Evolutionary conservation across 208 protist species (phyloP), one percentile per base, ranked within the genome.

Genomic region (Spongospora subterranea): DNA sequence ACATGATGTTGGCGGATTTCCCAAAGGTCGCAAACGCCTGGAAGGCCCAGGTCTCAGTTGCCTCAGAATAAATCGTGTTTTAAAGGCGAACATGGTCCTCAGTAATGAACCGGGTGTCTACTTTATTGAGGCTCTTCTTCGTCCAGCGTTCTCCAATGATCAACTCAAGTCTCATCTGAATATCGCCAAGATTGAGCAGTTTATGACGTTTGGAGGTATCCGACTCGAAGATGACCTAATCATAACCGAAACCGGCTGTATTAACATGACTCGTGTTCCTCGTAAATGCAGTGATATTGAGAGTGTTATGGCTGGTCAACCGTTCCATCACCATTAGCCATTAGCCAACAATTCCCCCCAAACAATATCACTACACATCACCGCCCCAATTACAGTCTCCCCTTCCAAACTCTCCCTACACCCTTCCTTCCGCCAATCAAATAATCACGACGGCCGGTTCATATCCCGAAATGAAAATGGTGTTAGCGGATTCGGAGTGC

Each of bases 41-140:
- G 0, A 46, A 46, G 43, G 64, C 0, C 43, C 77, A 29, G 71
- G 90, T 46, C 46, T 90, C 35, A 88, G 0, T 0, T 71, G 91
- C 41, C 76, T 94, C 29, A 40, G 94, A 24, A 90, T 90, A 13
- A 90, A 89, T 29, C 54, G 93, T 39, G 29, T 45, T 20, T 54
- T 95, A 0, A 46, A 77, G 45, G 38, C 20, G 32, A 93, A 94
- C 32, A 95, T 94, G 90, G 92, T 93, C 11, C 41, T 96, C 40
- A 96, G 94, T 11, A 90, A 95, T 32, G 95, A 96, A 91, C 94
- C 95, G 39, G 95, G 95, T 32, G 46, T 88, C 64, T 96, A 96
- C 89, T 96, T 96, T 90, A 93, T 95, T 88, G 90, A 91, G 43
- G 91, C 82, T 0, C 88, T 94, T 20, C 66, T 95, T 20, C 77